Conservation (phyloP, 2,329 filamentous ascomycete genomes). For the Emergomyces pasteurianus region DNA sequence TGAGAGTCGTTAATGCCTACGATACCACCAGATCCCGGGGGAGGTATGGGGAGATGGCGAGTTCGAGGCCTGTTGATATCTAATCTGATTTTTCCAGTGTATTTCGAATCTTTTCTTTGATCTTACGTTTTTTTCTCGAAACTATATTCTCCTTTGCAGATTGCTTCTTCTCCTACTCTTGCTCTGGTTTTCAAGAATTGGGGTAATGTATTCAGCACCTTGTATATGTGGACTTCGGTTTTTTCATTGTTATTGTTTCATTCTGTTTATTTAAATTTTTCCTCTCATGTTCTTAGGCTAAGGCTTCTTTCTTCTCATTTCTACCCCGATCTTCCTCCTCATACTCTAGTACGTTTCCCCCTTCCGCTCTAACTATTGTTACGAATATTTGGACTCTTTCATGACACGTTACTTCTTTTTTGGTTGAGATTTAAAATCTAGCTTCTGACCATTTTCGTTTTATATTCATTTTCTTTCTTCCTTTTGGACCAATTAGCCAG, state of each 20-base stretch:
- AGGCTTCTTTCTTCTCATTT: neutral
- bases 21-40: conserved; percentile 90
- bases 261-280: neutral
- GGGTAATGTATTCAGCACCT: neutral
- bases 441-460: neutral
- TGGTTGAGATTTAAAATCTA: neutral
- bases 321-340: neutral
- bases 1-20: conserved; percentile 88
- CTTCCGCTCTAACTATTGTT: neutral
- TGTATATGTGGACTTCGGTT: neutral
- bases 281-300: neutral
- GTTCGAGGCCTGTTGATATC: conserved; percentile 33
- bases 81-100: conserved; percentile 15
- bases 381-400: neutral
- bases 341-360: neutral
- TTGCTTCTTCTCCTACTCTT: conserved; percentile 6
- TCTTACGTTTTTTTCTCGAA: neutral
- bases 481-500: neutral
- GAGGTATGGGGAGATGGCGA: conserved; percentile 88
- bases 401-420: neutral
- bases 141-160: conserved; percentile 8
- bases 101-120: conserved; percentile 9
- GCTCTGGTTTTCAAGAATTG: neutral
- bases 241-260: conserved; percentile 1
- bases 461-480: neutral